These are phyloP conservation scores for Stentor roeselii DNA, from an alignment of 73 alveolate genomes.

Conservation along the genomic window DNA sequence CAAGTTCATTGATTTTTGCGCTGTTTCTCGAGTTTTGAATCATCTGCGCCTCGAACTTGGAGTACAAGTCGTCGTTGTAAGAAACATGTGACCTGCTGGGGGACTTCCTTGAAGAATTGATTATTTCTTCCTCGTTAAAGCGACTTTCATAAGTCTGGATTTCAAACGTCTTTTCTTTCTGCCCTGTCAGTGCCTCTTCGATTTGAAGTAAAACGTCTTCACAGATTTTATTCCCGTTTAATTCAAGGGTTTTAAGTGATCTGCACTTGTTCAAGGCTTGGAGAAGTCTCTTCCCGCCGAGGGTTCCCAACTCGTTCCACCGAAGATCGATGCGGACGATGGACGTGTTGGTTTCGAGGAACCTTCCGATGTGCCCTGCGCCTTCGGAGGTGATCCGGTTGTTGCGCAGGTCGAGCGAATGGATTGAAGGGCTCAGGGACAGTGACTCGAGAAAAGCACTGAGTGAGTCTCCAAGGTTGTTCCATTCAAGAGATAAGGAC, in stretches of 20 bases:
- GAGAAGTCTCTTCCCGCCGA: slow-evolving; percentile 44
- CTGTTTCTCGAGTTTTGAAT: slow-evolving; percentile 25
- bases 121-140: not conserved
- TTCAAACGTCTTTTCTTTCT: not conserved
- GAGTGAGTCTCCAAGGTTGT: slow-evolving; percentile 44
- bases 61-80: slow-evolving; percentile 15
- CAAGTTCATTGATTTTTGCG: slow-evolving; percentile 30
- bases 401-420: slow-evolving; percentile 46
- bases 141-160: not conserved
- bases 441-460: slow-evolving; percentile 38
- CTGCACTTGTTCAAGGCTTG: slow-evolving; percentile 29
- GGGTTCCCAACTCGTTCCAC: slow-evolving; percentile 54
- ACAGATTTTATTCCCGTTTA: slow-evolving; percentile 52
- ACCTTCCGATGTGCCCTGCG: slow-evolving; percentile 28
- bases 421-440: slow-evolving; percentile 30
- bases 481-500: slow-evolving; percentile 47
- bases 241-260: slow-evolving; percentile 29
- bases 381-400: slow-evolving; percentile 54
- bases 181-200: slow-evolving; percentile 41
- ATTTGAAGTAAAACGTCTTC: slow-evolving; percentile 40
- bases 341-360: slow-evolving; percentile 34
- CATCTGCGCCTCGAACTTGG: not conserved
- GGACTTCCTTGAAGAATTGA: not conserved
- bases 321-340: slow-evolving; percentile 41
- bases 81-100: not conserved